phyloP scores from a whole-genome alignment of 129 eudicot species.

The Centaurea solstitialis region DNA sequence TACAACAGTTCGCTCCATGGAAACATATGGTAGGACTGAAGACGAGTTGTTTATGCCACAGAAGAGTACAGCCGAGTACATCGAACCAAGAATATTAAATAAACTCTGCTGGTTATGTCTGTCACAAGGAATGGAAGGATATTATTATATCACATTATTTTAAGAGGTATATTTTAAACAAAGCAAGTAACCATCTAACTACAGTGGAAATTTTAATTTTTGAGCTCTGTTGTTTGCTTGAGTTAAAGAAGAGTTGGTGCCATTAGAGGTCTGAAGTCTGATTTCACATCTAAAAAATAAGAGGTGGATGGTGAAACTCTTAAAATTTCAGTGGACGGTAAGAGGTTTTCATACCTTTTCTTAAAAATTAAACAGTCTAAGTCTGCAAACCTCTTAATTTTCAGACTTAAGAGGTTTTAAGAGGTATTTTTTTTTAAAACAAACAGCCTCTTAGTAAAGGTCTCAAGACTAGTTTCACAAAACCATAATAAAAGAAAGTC shows the following conservation, averaged over 20 bases:
- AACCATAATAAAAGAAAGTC: background rate
- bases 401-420: too few relatives aligned
- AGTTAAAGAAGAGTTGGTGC: background rate
- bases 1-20: constrained; percentile 52
- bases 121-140: constrained; percentile 4
- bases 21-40: constrained; percentile 49
- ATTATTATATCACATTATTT: constrained; percentile 13
- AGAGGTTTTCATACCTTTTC: too few relatives aligned
- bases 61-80: constrained; percentile 49
- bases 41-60: constrained; percentile 58
- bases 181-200: background rate
- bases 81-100: constrained; percentile 56
- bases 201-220: background rate
- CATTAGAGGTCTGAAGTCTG: too few relatives aligned
- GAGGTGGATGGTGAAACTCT: too few relatives aligned
- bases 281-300: too few relatives aligned
- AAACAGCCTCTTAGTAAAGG: too few relatives aligned
- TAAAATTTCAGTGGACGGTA: too few relatives aligned
- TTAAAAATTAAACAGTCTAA: too few relatives aligned
- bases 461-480: background rate
- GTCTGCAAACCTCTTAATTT: too few relatives aligned
- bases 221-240: background rate
- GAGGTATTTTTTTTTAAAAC: too few relatives aligned
- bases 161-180: background rate
- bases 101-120: constrained; percentile 61